Evolutionary conservation across 345 rosid species (phyloP).

Genomic region (Rubroshorea leprosula): DNA sequence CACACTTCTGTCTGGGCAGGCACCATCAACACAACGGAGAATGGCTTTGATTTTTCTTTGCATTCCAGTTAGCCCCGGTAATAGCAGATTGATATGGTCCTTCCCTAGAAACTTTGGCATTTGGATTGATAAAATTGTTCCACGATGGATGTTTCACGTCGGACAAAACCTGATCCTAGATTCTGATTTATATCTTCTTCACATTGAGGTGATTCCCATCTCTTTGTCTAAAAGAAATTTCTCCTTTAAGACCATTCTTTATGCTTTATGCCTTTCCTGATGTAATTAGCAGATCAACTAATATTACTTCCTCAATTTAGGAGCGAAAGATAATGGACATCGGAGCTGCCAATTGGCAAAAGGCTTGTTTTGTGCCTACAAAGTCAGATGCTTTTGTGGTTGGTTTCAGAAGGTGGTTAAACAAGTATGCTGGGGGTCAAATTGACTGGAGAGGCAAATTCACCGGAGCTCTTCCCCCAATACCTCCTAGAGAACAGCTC

Average conservation of each 20-base stretch:
- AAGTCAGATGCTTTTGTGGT: slow-evolving; percentile 69
- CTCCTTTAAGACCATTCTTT: background rate
- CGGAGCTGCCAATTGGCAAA: slow-evolving; percentile 75
- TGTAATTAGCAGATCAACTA: no score
- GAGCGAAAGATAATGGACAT: slow-evolving; percentile 75
- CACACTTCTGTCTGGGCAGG: slow-evolving; percentile 17
- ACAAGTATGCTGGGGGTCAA: slow-evolving; percentile 53
- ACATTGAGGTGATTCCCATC: slow-evolving; percentile 50
- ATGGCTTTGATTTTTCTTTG: slow-evolving; percentile 70
- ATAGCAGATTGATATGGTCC: slow-evolving; percentile 80
- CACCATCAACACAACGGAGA: slow-evolving; percentile 22
- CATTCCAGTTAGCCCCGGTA: slow-evolving; percentile 83
- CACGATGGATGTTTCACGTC: slow-evolving; percentile 83
- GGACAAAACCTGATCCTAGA: slow-evolving; percentile 75
- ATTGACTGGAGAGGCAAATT: slow-evolving; percentile 74
- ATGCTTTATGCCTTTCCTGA: no score
- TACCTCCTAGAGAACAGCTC: slow-evolving; percentile 69
- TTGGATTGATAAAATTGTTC: slow-evolving; percentile 64
- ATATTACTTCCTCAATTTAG: slow-evolving; percentile 25
- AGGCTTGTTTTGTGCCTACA: slow-evolving; percentile 76
- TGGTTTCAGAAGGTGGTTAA: slow-evolving; percentile 74
- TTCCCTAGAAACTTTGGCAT: slow-evolving; percentile 68
- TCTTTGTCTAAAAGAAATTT: background rate
- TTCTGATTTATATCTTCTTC: slow-evolving; percentile 87
- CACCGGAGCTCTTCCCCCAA: slow-evolving; percentile 57